phyloP scores from a whole-genome alignment of 2,329 filamentous ascomycete species.

The Pseudogymnoascus sp. region DNA sequence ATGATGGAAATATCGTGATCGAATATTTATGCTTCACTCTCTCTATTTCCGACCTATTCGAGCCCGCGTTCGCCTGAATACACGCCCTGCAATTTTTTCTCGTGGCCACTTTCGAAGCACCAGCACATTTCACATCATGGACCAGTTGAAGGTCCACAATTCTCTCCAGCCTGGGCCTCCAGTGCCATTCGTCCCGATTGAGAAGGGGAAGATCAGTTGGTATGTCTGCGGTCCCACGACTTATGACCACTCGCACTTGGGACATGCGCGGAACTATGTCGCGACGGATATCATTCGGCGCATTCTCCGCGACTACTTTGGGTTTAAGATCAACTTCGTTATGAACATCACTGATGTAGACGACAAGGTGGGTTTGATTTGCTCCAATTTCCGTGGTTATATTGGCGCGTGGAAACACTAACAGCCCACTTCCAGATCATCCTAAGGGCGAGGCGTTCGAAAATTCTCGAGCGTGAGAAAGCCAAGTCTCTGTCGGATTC shows the following conservation, averaged over 20 bases:
- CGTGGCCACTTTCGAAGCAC: background rate
- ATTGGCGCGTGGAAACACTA: conserved; percentile 10
- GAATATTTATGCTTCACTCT: conserved; percentile 7
- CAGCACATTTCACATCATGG: conserved; percentile 2
- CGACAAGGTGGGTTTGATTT: conserved; percentile 39
- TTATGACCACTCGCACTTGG: conserved; percentile 62
- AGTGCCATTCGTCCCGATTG: conserved; percentile 25
- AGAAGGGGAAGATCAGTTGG: conserved; percentile 43
- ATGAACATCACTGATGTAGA: conserved; percentile 69
- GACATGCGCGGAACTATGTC: conserved; percentile 67
- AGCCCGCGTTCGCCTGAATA: conserved; percentile 5
- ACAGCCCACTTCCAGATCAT: conserved; percentile 46
- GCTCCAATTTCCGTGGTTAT: background rate
- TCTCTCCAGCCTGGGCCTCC: conserved; percentile 25
- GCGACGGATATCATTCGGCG: conserved; percentile 63
- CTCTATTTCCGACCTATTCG: background rate
- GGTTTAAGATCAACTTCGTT: conserved; percentile 59
- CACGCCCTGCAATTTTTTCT: background rate
- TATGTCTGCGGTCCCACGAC: conserved; percentile 66
- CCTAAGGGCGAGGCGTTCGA: conserved; percentile 65
- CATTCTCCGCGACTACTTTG: conserved; percentile 61
- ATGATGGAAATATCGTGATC: background rate
- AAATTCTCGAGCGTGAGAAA: conserved; percentile 70
- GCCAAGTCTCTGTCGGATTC: conserved; percentile 54
- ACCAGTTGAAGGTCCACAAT: conserved; percentile 27